phyloP scores from a whole-genome alignment of 2,329 filamentous ascomycete species.

The Claviceps capensis region DNA sequence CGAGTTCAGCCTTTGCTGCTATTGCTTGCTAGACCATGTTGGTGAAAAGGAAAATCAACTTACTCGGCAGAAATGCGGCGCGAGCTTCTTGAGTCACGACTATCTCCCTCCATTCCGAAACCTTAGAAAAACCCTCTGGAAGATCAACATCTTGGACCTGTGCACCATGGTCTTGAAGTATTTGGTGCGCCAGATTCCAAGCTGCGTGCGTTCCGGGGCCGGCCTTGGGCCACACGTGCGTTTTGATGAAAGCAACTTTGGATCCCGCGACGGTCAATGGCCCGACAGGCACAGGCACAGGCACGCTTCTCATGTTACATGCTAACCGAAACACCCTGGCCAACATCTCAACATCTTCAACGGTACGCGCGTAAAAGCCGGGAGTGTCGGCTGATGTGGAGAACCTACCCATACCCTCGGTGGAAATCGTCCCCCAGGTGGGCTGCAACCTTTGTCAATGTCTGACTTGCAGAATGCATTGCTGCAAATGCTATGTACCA shows the following conservation, averaged over 20 bases:
- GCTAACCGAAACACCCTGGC: constrained; percentile 42
- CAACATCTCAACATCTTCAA: constrained; percentile 44
- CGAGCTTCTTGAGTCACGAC: constrained; percentile 6
- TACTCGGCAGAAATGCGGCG: constrained; percentile 8
- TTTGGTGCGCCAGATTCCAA: constrained; percentile 23
- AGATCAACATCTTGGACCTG: constrained; percentile 41
- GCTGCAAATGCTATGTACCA: not conserved
- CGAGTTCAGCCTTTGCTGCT: not conserved
- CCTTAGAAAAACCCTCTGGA: constrained; percentile 30
- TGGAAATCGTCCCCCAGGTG: constrained; percentile 48
- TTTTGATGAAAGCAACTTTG: constrained; percentile 41
- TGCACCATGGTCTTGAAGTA: constrained; percentile 34
- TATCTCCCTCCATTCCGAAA: constrained; percentile 32
- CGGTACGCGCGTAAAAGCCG: constrained; percentile 43
- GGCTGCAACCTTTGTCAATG: constrained; percentile 20
- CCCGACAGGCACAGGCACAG: constrained; percentile 8
- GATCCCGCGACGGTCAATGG: constrained; percentile 28
- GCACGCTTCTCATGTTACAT: constrained; percentile 24
- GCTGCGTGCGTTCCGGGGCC: constrained; percentile 30
- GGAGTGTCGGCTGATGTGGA: constrained; percentile 47
- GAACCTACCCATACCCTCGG: constrained; percentile 47
- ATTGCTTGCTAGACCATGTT: not conserved
- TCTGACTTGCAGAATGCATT: not conserved
- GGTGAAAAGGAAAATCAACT: not conserved
- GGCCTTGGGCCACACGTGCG: constrained; percentile 35